These are phyloP conservation scores for Trametes polyzona DNA, from an alignment of 1,284 basidiomycete species.

Conservation along the genomic window DNA sequence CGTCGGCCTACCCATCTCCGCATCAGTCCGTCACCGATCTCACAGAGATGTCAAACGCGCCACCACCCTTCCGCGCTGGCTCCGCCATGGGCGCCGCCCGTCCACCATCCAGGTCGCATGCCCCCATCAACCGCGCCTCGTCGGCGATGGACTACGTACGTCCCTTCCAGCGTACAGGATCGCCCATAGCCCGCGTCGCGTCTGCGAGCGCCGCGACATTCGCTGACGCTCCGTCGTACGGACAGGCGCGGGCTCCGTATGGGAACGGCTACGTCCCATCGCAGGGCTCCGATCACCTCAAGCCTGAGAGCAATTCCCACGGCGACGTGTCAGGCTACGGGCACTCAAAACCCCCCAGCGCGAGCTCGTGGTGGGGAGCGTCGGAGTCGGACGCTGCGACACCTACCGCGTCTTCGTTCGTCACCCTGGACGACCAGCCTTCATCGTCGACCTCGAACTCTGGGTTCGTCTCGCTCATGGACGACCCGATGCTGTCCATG, in stretches of 20 bases:
- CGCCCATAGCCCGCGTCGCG: conserved; percentile 54
- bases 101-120: conserved; percentile 47
- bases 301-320: conserved; percentile 26
- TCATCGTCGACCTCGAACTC: conserved; percentile 44
- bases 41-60: conserved; percentile 43
- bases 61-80: conserved; percentile 54
- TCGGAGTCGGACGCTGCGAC: conserved; percentile 55
- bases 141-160: conserved; percentile 77
- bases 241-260: conserved; percentile 40
- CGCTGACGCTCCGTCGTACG: conserved; percentile 47
- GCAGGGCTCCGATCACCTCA: conserved; percentile 23
- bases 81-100: conserved; percentile 67
- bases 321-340: conserved; percentile 37
- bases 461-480: conserved; percentile 89
- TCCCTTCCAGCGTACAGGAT: conserved; percentile 45
- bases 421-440: conserved; percentile 49
- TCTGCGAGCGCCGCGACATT: conserved; percentile 60
- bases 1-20: conserved; percentile 74
- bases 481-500: conserved; percentile 53
- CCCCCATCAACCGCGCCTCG: conserved; percentile 67
- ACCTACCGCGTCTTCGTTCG: conserved; percentile 70
- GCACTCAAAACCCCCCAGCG: conserved; percentile 39
- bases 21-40: conserved; percentile 59
- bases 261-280: conserved; percentile 27
- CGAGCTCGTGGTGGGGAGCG: conserved; percentile 65